Base-by-base conservation (phyloP, 169 alveolate species). In the Cryptosporidium viatorum region DNA sequence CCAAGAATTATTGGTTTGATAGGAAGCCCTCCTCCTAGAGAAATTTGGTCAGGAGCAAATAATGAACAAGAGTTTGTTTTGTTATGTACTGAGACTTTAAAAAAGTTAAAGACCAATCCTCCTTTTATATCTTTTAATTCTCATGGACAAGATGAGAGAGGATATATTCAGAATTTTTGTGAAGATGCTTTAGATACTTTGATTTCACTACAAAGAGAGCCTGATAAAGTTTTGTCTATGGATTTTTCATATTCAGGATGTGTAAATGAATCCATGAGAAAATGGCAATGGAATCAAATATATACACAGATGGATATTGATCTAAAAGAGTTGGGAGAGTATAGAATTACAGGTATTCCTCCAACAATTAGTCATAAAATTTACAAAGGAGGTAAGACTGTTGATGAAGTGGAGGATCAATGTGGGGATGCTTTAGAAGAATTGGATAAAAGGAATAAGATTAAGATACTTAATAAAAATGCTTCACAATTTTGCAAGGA, bases 241-340 rank as follows among this genome's bases (percentile, higher is more conserved):
- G 89, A 80, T 39, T 80, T 80, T n/a, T 10, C 89, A 5, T 80
- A 80, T 39, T 55, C 73, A 14, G 68, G 68, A 5, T 80, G 89
- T 29, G 59, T 80, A n/a, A 80, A 80, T 80, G 89, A 80, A 65
- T 74, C 89, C 9, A 80, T 65, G 73, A 80, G 89, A 50, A 59
- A 65, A 33, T 80, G 89, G 89, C 89, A 80, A 26, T 80, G 89
- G 89, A 43, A 80, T 41, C 89, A 80, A 29, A 80, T 80, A 59
- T 80, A 62, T 26, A 7, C 50, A 8, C 89, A 80, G 35, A 80
- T 80, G 73, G 75, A 80, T 18, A 29, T 60, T 21, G 89, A 80
- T 29, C 7, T 43, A 16, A 80, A 65, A 41, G 52, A 80, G 62
- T n/a, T 29, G 18, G 89, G 89, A 6, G 26, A 26, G 5, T 43